Percentiles rank a stretch among this genome's conserved stretches.
Evolutionary conservation across 495 filamentous ascomycete species (phyloP).

Genomic region (Aspergillus bridgeri): DNA sequence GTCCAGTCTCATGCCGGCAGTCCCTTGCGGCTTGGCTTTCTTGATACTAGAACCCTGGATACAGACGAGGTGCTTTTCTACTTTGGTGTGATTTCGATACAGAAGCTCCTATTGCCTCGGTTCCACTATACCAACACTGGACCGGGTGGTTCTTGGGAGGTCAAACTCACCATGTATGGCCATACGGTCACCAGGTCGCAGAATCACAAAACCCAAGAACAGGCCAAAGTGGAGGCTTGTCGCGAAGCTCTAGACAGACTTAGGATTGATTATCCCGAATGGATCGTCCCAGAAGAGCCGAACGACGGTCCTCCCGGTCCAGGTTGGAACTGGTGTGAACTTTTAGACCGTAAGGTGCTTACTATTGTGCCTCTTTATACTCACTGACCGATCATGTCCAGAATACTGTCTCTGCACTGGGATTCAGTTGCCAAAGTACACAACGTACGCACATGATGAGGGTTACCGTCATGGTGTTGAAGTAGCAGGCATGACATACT

Average conservation of each 20-base stretch:
- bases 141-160: slow-evolving; percentile 14
- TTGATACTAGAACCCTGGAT: slow-evolving; percentile 9
- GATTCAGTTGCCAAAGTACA: slow-evolving; percentile 17
- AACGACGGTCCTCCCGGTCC: slow-evolving; percentile 10
- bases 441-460: slow-evolving; percentile 9
- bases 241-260: slow-evolving; percentile 24
- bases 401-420: slow-evolving; percentile 24
- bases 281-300: slow-evolving; percentile 28
- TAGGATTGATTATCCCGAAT: slow-evolving; percentile 19
- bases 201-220: slow-evolving; percentile 3
- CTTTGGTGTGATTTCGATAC: slow-evolving; percentile 28
- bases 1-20: not conserved
- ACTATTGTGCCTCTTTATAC: not conserved
- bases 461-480: slow-evolving; percentile 26
- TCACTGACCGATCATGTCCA: slow-evolving; percentile 8
- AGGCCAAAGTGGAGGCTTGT: slow-evolving; percentile 27
- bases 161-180: slow-evolving; percentile 33
- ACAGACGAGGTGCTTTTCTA: slow-evolving; percentile 28
- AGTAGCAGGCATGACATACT: slow-evolving; percentile 16
- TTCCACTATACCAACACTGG: slow-evolving; percentile 22
- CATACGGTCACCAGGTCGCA: slow-evolving; percentile 23
- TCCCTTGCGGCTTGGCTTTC: not conserved
- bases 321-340: slow-evolving; percentile 28
- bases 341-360: slow-evolving; percentile 28
- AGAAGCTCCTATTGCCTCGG: slow-evolving; percentile 23